These are phyloP conservation scores for Rhodamnia argentea DNA, from an alignment of 345 rosid species.

Conservation along the genomic window DNA sequence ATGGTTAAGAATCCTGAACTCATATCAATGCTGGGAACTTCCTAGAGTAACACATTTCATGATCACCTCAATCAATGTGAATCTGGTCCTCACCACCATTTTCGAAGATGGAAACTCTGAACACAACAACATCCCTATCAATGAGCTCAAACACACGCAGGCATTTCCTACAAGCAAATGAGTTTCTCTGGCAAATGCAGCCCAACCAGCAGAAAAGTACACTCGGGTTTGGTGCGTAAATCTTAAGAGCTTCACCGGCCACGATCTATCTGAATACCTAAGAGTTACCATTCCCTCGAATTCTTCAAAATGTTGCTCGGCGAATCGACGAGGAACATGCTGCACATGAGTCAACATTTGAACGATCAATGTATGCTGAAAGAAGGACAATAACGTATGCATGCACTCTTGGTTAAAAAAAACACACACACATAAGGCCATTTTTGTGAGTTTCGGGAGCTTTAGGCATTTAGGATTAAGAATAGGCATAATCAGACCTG, in stretches of 20 bases:
- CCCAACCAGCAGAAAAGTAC: neutral
- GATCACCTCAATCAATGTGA: neutral
- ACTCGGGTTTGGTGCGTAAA: neutral
- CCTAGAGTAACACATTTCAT: neutral
- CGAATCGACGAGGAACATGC: neutral
- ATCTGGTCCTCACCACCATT: neutral
- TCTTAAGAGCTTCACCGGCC: neutral
- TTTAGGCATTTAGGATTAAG: neutral
- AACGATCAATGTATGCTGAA: neutral
- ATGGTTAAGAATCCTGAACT: neutral
- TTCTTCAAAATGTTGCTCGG: neutral
- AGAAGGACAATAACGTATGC: neutral
- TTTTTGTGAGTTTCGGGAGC: neutral
- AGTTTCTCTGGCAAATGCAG: neutral
- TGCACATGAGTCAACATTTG: neutral
- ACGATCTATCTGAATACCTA: neutral
- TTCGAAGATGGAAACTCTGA: neutral
- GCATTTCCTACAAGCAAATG: neutral
- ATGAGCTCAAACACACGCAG: neutral
- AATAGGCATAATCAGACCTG: too few species aligned
- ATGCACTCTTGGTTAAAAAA: neutral
- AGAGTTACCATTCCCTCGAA: neutral
- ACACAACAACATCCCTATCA: neutral
- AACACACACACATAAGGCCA: neutral
- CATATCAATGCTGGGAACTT: neutral